These are phyloP conservation scores for Emydomyces testavorans DNA, from an alignment of 2,329 filamentous ascomycete species.

Conservation along the genomic window DNA sequence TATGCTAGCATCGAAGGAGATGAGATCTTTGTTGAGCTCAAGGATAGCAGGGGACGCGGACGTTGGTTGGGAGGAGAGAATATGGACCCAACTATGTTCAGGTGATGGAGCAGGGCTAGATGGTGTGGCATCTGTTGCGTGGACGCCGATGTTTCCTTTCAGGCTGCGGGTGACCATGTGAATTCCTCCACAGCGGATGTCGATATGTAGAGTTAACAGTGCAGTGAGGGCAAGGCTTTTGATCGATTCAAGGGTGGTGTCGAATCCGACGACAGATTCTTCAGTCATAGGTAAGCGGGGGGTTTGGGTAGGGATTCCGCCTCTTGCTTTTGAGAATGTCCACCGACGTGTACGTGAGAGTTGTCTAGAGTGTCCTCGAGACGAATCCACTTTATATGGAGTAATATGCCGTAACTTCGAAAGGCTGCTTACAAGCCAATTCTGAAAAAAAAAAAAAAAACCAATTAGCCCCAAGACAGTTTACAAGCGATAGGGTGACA, in stretches of 20 bases:
- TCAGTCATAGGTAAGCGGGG: conserved; percentile 79
- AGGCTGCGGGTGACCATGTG: conserved; percentile 60
- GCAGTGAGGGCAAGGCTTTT: conserved; percentile 67
- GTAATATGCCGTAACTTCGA: conserved; percentile 73
- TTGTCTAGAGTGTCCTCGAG: conserved; percentile 33
- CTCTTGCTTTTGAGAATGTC: conserved; percentile 55
- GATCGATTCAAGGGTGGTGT: conserved; percentile 73
- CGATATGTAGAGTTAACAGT: conserved; percentile 75
- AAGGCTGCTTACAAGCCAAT: conserved; percentile 84
- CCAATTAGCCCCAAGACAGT: neutral
- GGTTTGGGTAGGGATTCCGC: conserved; percentile 47
- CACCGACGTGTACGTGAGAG: conserved; percentile 54
- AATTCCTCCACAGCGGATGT: conserved; percentile 74
- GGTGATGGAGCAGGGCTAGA: conserved; percentile 48
- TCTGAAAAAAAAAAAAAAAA: conserved; percentile 31
- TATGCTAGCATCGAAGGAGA: conserved; percentile 77
- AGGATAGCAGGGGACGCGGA: conserved; percentile 55
- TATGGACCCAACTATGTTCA: conserved; percentile 53
- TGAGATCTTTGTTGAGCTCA: conserved; percentile 69
- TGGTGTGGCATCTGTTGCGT: conserved; percentile 26
- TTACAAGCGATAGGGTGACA: conserved; percentile 12
- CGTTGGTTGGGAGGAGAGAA: conserved; percentile 33
- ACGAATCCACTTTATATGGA: conserved; percentile 59
- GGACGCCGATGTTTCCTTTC: conserved; percentile 41
- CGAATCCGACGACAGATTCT: conserved; percentile 77